These are phyloP conservation scores for Diaporthe aspalathi DNA, from an alignment of 2,329 filamentous ascomycete species.

Conservation along the genomic window DNA sequence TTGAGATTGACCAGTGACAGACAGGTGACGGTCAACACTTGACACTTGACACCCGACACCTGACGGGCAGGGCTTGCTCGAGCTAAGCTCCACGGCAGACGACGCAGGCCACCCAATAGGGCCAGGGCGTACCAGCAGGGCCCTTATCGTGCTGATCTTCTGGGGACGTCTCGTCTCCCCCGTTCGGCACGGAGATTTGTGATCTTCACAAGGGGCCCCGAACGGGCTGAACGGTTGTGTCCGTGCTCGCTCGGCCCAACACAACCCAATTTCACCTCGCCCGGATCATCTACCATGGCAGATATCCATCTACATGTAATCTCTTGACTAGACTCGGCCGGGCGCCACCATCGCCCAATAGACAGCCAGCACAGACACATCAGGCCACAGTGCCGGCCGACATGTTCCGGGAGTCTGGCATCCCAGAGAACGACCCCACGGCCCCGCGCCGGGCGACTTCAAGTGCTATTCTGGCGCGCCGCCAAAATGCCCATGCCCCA, in stretches of 20 bases:
- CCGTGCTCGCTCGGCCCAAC: conserved; percentile 15
- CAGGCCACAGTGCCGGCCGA: background rate
- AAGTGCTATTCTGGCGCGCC: background rate
- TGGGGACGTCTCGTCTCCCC: conserved; percentile 9
- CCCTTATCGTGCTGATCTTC: background rate
- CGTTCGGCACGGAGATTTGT: conserved; percentile 30
- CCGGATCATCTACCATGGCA: background rate
- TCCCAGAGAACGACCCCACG: background rate
- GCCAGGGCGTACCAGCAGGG: too few species aligned
- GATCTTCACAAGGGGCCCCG: conserved; percentile 28
- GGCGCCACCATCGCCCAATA: conserved; percentile 4
- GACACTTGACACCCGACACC: too few species aligned
- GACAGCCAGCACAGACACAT: too few species aligned
- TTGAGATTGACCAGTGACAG: conserved; percentile 16
- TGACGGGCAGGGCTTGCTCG: conserved; percentile 18
- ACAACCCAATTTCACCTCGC: conserved; percentile 12
- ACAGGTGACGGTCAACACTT: background rate
- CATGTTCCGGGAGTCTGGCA: conserved; percentile 3
- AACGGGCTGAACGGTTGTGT: conserved; percentile 18
- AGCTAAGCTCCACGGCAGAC: background rate
- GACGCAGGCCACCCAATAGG: too few species aligned
- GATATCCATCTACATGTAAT: conserved; percentile 14
- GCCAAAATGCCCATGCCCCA: too few species aligned
- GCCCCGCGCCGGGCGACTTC: too few species aligned
- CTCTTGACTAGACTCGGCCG: conserved; percentile 14